These are phyloP conservation scores for Neonectria neomacrospora DNA, from an alignment of 2,329 filamentous ascomycete genomes.

Conservation along the genomic window DNA sequence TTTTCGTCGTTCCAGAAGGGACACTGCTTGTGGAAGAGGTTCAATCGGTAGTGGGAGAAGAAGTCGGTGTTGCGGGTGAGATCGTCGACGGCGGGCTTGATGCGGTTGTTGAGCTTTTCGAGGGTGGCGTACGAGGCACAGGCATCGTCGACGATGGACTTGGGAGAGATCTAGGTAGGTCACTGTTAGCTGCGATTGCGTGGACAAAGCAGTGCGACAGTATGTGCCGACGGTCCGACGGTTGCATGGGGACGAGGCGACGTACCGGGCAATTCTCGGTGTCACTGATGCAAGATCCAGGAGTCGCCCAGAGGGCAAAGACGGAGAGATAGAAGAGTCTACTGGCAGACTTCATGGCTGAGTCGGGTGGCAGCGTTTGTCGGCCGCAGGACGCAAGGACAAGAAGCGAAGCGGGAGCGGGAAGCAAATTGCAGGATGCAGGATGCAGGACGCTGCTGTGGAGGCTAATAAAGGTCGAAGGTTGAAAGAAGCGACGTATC, in stretches of 20 bases:
- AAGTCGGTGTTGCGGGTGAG: slow-evolving; percentile 92
- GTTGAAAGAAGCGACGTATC: slow-evolving; percentile 26
- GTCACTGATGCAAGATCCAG: slow-evolving; percentile 57
- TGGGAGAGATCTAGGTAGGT: slow-evolving; percentile 79
- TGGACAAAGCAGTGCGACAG: background rate
- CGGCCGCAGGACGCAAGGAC: background rate
- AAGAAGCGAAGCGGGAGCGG: background rate
- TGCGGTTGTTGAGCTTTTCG: slow-evolving; percentile 80
- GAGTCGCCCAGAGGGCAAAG: slow-evolving; percentile 65
- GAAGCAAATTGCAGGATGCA: background rate
- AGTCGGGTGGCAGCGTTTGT: too few species aligned
- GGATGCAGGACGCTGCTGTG: background rate
- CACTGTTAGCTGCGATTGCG: slow-evolving; percentile 53
- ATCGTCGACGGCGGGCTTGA: slow-evolving; percentile 81
- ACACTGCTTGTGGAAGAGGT: slow-evolving; percentile 92
- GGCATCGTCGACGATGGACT: slow-evolving; percentile 90
- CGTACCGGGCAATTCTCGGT: slow-evolving; percentile 67
- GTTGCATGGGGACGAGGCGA: slow-evolving; percentile 33
- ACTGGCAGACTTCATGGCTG: slow-evolving; percentile 62
- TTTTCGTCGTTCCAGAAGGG: slow-evolving; percentile 96
- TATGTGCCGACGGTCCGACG: slow-evolving; percentile 5
- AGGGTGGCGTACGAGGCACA: slow-evolving; percentile 94
- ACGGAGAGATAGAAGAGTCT: slow-evolving; percentile 66
- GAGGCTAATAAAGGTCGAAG: background rate
- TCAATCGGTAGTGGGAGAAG: slow-evolving; percentile 96